Evolutionary conservation across 192 early-diverging fungal genomes (phyloP).

Genomic region (Rhizoclosmatium sp.): DNA sequence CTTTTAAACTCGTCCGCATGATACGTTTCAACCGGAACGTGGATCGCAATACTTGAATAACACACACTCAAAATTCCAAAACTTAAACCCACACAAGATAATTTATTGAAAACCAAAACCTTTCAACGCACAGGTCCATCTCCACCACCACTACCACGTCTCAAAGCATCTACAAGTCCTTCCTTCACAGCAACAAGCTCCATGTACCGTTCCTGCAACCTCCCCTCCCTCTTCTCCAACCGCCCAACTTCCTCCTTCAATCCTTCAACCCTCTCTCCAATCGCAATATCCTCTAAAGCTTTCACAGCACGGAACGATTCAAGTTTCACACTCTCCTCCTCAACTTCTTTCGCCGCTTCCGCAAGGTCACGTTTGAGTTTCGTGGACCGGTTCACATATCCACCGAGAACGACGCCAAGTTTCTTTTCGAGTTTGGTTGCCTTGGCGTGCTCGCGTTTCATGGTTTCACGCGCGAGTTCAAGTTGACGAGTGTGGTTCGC

Average conservation of each 20-base stretch:
- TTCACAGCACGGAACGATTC: conserved; percentile 40
- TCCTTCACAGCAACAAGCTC: conserved; percentile 62
- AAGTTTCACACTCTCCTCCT: conserved; percentile 32
- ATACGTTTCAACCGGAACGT: no score
- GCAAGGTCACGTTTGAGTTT: conserved; percentile 65
- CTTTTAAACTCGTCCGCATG: no score
- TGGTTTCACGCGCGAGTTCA: conserved; percentile 68
- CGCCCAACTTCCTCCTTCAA: conserved; percentile 60
- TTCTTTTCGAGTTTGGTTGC: conserved; percentile 91
- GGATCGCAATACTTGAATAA: no score
- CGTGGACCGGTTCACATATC: conserved; percentile 78
- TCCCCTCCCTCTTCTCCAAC: conserved; percentile 60
- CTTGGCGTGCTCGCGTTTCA: conserved; percentile 76
- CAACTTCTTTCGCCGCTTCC: conserved; percentile 30
- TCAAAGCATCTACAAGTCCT: conserved; percentile 26
- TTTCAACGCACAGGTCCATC: background rate
- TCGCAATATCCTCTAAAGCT: conserved; percentile 44
- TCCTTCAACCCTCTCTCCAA: conserved; percentile 58
- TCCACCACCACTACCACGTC: background rate
- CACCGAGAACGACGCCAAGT: conserved; percentile 79
- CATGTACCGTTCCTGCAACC: conserved; percentile 74
- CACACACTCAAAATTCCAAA: no score
- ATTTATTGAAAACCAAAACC: no score
- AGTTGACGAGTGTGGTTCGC: conserved; percentile 32
- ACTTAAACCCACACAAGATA: no score